Base-by-base conservation (phyloP, 768 basidiomycete genomes). In the Lentinula sp. region DNA sequence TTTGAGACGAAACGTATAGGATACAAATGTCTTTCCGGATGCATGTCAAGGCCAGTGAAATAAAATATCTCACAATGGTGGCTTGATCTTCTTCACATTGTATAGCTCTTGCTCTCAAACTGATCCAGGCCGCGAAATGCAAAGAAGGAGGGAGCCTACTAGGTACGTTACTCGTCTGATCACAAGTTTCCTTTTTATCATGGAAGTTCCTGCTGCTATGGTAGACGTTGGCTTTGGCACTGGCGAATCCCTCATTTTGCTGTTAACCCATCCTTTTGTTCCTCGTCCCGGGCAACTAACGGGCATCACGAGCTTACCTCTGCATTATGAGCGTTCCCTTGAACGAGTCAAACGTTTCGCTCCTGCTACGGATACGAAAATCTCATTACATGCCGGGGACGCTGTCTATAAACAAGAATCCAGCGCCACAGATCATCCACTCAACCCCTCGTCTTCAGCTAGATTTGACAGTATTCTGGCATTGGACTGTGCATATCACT, bases 401-500 rank as follows among this genome's bases (percentile, higher is more conserved):
- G 87, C 85, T 4, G 71, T 87, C 31, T 80, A 68, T 67, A 69
- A 66, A 11, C 63, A 68, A 32, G 63, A 68, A 5, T 61, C 55
- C 8, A 56, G 53, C 21, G 8, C 37, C 18, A 28, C 58, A 18
- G 57, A 62, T 8, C 84, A 84, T 62, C 86, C 85, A 31, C 72
- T 85, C 10, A 68, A 76, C 61, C 74, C 78, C 8, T 53, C 54
- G 9, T 52, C 54, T 11, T 50, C 46, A 9, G 55, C 59, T 13
- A 40, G 56, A 13, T 87, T 80, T 65, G 78, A 83, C 60, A 70
- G 73, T 16, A 80, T 88, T 37, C 73, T 86, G 28, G 85, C 84
- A 0, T 74, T 88, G 13, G 87, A 89, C 66, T 88, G 86, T 64
- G 86, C 86, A 2, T 88, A 87, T 66, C 87, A 89, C 66, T 88